These are phyloP conservation scores for Talaromyces sp. DNA, from an alignment of 2,329 filamentous ascomycete genomes.

Conservation along the genomic window DNA sequence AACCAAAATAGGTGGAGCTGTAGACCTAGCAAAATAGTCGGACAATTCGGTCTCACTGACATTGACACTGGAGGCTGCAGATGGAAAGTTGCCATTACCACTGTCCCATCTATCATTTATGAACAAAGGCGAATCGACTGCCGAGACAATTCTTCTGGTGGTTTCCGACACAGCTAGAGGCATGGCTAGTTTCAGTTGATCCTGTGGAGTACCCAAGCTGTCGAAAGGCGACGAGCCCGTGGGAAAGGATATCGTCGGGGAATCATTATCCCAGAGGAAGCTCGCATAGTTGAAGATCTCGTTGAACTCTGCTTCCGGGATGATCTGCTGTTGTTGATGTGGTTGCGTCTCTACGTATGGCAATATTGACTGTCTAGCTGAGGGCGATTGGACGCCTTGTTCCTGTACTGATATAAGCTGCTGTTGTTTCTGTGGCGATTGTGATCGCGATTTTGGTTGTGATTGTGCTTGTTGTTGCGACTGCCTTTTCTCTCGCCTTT, in stretches of 20 bases:
- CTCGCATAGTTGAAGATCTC: slow-evolving; percentile 16
- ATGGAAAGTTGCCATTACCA: background rate
- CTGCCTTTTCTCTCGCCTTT: background rate
- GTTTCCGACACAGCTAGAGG: background rate
- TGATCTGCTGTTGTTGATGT: background rate
- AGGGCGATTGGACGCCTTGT: background rate
- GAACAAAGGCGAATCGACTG: background rate
- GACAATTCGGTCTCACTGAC: slow-evolving; percentile 7
- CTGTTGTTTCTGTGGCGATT: slow-evolving; percentile 9
- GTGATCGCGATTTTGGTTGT: background rate
- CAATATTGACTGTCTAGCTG: background rate
- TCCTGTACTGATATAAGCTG: background rate
- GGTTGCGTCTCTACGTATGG: background rate
- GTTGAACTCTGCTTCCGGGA: slow-evolving; percentile 14
- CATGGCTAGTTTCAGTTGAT: slow-evolving; percentile 6
- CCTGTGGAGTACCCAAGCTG: background rate
- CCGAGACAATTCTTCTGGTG: background rate
- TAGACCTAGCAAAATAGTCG: slow-evolving; percentile 12
- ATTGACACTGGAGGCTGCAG: background rate
- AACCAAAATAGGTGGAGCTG: slow-evolving; percentile 33
- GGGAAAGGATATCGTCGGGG: slow-evolving; percentile 5
- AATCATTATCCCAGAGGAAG: slow-evolving; percentile 13
- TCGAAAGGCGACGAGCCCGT: slow-evolving; percentile 6
- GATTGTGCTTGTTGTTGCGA: background rate
- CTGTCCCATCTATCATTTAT: background rate